Conservation (phyloP, 1,284 basidiomycete species). For the Rhodotorula mucilaginosa region DNA sequence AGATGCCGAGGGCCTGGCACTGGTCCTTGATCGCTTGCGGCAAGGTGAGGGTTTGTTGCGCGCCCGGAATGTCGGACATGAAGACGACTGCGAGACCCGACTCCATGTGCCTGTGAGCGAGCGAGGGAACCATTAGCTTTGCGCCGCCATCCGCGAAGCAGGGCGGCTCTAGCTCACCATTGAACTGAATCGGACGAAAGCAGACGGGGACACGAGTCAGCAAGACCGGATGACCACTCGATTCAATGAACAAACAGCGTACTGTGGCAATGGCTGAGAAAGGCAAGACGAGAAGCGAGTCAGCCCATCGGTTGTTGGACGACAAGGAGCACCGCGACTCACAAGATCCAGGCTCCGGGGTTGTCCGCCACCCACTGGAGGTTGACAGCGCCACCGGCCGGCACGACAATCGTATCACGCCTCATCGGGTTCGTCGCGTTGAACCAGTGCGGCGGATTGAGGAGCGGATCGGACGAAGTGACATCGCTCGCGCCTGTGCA, state of each 20-base stretch:
- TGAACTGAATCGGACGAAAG: neutral
- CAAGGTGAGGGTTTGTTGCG: conserved; percentile 55
- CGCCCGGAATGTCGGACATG: conserved; percentile 68
- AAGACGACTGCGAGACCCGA: conserved; percentile 63
- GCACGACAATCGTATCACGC: conserved; percentile 62
- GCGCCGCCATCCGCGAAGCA: too few species aligned
- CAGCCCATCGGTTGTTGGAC: too few species aligned
- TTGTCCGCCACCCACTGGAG: conserved; percentile 72
- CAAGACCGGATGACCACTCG: too few species aligned
- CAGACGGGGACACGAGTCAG: neutral
- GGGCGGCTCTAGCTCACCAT: neutral
- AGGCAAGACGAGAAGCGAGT: neutral
- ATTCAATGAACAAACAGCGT: neutral
- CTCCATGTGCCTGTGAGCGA: conserved; percentile 38
- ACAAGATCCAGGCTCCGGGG: conserved; percentile 75
- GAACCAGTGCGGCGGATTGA: conserved; percentile 78
- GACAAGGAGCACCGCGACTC: neutral
- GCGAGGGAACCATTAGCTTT: neutral
- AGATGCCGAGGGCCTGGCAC: conserved; percentile 63
- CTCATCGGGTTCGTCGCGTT: conserved; percentile 78
- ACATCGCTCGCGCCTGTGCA: conserved; percentile 65
- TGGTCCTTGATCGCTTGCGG: conserved; percentile 65
- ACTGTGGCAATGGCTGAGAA: conserved; percentile 36
- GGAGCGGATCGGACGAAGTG: conserved; percentile 67
- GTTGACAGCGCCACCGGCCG: conserved; percentile 59